These are phyloP conservation scores for Cydonia oblonga DNA, from an alignment of 331 rosid genomes.

Conservation along the genomic window DNA sequence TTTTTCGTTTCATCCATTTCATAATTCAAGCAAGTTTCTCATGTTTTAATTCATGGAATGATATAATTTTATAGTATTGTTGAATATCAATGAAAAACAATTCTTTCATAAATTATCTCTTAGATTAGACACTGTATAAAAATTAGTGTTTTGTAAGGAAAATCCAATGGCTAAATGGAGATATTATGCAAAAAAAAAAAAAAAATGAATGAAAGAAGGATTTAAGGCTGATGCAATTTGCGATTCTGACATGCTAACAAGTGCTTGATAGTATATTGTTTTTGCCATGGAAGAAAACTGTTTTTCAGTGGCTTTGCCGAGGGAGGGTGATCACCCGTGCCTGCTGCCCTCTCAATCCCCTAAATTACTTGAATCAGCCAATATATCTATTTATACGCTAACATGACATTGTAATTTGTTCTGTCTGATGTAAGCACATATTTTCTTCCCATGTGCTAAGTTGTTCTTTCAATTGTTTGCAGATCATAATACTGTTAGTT, in stretches of 20 bases:
- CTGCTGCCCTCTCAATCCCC: background rate
- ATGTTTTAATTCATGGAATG: background rate
- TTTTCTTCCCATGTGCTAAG: background rate
- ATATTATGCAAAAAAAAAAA: background rate
- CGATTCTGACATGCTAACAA: background rate
- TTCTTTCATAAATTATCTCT: background rate
- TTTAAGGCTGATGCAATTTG: background rate
- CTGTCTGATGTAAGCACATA: background rate
- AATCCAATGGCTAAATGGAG: background rate
- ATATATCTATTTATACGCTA: background rate
- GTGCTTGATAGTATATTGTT: background rate
- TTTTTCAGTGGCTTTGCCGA: background rate
- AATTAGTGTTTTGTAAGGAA: background rate
- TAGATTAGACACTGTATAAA: background rate
- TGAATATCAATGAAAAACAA: background rate
- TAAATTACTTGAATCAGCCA: background rate
- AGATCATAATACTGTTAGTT: slow-evolving; percentile 52
- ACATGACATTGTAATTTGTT: background rate
- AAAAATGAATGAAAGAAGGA: background rate
- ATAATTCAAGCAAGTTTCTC: background rate
- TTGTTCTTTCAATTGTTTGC: slow-evolving; percentile 1
- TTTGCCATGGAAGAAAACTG: background rate
- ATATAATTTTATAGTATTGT: background rate
- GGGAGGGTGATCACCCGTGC: background rate
- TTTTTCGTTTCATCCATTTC: background rate